Base-by-base conservation (phyloP, 805 yeast genomes). In the Metschnikowia proteae region DNA sequence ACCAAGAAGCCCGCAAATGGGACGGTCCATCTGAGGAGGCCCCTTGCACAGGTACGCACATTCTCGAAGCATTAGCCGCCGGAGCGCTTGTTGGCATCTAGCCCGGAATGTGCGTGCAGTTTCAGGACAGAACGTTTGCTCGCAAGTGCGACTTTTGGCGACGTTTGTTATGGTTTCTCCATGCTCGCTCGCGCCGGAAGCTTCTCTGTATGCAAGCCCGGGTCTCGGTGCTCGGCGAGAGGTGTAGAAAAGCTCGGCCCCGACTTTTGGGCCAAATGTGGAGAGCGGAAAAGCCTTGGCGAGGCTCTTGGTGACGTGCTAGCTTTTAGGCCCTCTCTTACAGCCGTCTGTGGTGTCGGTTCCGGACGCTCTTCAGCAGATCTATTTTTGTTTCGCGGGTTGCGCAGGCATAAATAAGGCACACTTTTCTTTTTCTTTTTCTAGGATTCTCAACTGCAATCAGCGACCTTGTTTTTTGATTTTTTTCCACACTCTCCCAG, bases 141-240 rank as follows among this genome's bases (percentile, higher is more conserved):
- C n/a, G 46, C 22, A 17, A 8, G 31, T 35, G 39, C 38, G 46
- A 27, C 27, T 27, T 42, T 42, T 42, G 45, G 45, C 45, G 45
- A 38, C 31, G 35, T 42, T 42, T 42, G 45, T 42, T 42, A 33
- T 42, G 37, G 27, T 42, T 42, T 30, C 45, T 42, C 45, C 38
- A 27, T 30, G 35, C 9, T 11, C 38, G 22, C 38, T 27, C 45
- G 45, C 45, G 45, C 45, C 26, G 35, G 38, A 10, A 31, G 17
- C 11, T 13, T 32, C n/a, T 6, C 26, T 42, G n/a, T 33, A 32
- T 42, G 45, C 45, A 42, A 11, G 38, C 37, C n/a, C 23, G 10
- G 3, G 28, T 8, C 32, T 31, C 35, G 35, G 35, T 29, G 25
- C 41, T 9, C 41, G 23, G 6, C 41, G 2, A 17, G 17, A 17